phyloP scores from a whole-genome alignment of 1,284 basidiomycete species.

The Cystobasidium slooffiae region DNA sequence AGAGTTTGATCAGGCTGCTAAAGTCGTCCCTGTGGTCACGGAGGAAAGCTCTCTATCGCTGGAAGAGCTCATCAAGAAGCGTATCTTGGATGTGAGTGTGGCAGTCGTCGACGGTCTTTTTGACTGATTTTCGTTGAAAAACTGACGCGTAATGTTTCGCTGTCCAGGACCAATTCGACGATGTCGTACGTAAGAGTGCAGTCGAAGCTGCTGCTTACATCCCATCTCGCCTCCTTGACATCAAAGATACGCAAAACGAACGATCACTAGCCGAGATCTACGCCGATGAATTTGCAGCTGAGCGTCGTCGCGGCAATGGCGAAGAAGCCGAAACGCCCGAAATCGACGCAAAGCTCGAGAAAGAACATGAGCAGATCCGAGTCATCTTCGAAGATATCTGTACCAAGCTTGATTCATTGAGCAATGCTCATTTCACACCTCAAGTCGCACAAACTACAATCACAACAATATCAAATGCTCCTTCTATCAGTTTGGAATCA shows the following conservation, averaged over 20 bases:
- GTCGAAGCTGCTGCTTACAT: slow-evolving; percentile 85
- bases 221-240: slow-evolving; percentile 84
- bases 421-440: slow-evolving; percentile 93
- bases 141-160: not conserved
- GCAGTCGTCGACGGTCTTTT: not conserved
- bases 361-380: slow-evolving; percentile 87
- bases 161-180: slow-evolving; percentile 73
- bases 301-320: slow-evolving; percentile 59
- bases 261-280: slow-evolving; percentile 95
- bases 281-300: slow-evolving; percentile 81
- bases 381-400: slow-evolving; percentile 82
- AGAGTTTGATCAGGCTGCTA: slow-evolving; percentile 87
- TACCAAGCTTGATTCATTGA: slow-evolving; percentile 87
- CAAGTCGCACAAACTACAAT: slow-evolving; percentile 91
- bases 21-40: slow-evolving; percentile 85
- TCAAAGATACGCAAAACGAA: slow-evolving; percentile 83
- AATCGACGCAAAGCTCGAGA: slow-evolving; percentile 82
- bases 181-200: slow-evolving; percentile 79
- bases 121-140: not conserved
- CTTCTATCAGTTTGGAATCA: slow-evolving; percentile 85
- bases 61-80: slow-evolving; percentile 88
- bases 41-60: slow-evolving; percentile 81
- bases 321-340: slow-evolving; percentile 66
- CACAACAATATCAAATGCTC: slow-evolving; percentile 80
- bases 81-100: slow-evolving; percentile 75